A percentile compares a stretch with the other conserved stretches of the same genome.
phyloP scores from a whole-genome alignment of 2,329 filamentous ascomycete genomes.

The Alternaria angustiovoidea region DNA sequence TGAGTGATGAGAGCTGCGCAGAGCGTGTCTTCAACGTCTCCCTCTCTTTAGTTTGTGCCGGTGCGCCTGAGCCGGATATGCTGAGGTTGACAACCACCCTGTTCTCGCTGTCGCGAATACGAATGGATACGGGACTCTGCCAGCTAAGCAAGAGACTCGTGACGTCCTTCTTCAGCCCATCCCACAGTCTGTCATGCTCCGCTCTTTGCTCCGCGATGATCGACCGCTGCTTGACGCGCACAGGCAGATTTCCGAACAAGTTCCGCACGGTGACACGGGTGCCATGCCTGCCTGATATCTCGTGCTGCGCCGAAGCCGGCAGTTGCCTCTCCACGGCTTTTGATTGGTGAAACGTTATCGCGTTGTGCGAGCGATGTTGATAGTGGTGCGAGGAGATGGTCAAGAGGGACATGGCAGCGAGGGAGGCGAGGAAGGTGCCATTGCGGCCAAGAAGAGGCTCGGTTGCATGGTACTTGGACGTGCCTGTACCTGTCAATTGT shows the following conservation, averaged over 20 bases:
- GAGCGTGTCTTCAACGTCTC: slow-evolving; percentile 21
- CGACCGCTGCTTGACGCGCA: slow-evolving; percentile 82
- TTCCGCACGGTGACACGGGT: slow-evolving; percentile 80
- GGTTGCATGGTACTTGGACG: slow-evolving; percentile 70
- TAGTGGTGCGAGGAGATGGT: slow-evolving; percentile 76
- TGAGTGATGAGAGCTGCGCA: slow-evolving; percentile 29
- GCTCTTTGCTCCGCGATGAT: slow-evolving; percentile 59
- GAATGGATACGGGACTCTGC: slow-evolving; percentile 64
- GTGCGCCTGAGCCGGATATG: slow-evolving; percentile 12
- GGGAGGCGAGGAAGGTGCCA: slow-evolving; percentile 79
- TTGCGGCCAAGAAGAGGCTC: slow-evolving; percentile 68
- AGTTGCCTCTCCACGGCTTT: slow-evolving; percentile 69
- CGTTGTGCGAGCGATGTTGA: slow-evolving; percentile 67
- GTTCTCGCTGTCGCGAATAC: slow-evolving; percentile 62
- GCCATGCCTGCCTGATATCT: slow-evolving; percentile 67
- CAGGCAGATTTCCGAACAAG: slow-evolving; percentile 89
- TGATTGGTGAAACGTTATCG: slow-evolving; percentile 75
- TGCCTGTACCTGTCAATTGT: slow-evolving; percentile 63
- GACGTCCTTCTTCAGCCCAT: slow-evolving; percentile 65
- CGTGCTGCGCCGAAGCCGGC: slow-evolving; percentile 67
- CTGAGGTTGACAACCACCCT: slow-evolving; percentile 48
- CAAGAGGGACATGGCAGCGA: slow-evolving; percentile 78
- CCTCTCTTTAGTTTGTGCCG: background rate
- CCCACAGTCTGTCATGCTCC: slow-evolving; percentile 71
- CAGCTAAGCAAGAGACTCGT: slow-evolving; percentile 76